Evolutionary conservation across 73 alveolate species (phyloP).

Genomic region (Paramecium bursaria): DNA sequence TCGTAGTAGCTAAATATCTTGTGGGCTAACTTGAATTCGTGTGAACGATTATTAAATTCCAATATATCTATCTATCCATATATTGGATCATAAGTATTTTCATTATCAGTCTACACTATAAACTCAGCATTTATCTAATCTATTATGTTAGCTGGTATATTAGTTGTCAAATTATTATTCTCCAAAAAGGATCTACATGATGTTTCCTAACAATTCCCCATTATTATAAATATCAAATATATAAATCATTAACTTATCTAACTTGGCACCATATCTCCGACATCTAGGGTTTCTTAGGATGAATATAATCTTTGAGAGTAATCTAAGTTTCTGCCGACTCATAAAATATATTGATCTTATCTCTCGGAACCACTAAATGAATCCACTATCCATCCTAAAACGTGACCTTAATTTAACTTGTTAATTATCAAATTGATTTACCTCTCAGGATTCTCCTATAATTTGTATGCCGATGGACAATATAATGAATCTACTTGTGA

Average conservation of each 20-base stretch:
- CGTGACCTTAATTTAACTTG: neutral
- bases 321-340: conserved; percentile 1
- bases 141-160: too few relatives aligned
- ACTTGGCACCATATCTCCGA: conserved; percentile 42
- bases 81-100: too few relatives aligned
- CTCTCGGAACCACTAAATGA: conserved; percentile 31
- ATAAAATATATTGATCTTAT: conserved; percentile 42
- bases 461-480: conserved; percentile 41
- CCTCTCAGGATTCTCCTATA: conserved; percentile 3
- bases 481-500: conserved; percentile 9
- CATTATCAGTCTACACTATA: too few relatives aligned
- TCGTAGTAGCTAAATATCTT: too few relatives aligned
- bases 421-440: neutral
- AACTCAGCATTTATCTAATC: too few relatives aligned
- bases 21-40: too few relatives aligned
- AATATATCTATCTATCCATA: too few relatives aligned
- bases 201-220: too few relatives aligned
- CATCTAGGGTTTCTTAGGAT: neutral
- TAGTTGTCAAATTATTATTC: too few relatives aligned
- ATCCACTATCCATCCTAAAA: conserved; percentile 24
- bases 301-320: neutral
- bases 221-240: too few relatives aligned
- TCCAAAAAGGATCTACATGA: too few relatives aligned
- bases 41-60: too few relatives aligned
- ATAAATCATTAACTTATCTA: conserved; percentile 9